Conservation (phyloP, 805 yeast genomes). For the Nakazawaea laoshanensis region DNA sequence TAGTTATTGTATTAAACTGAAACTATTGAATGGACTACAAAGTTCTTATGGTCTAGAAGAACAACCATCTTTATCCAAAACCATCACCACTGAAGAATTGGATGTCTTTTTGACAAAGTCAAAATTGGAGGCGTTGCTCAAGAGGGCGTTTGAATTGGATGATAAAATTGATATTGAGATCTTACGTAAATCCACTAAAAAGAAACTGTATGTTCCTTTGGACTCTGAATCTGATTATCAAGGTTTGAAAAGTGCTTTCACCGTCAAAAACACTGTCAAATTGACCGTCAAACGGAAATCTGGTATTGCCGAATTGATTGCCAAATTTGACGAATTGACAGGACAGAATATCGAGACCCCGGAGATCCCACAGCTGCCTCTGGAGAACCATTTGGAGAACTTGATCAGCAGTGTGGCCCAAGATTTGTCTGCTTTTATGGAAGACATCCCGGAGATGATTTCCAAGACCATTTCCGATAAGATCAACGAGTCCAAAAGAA, state of each 20-base stretch:
- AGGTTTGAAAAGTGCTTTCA: slow-evolving; percentile 34
- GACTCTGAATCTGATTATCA: slow-evolving; percentile 30
- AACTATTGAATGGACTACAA: too few species aligned
- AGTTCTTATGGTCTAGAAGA: too few species aligned
- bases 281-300: slow-evolving; percentile 16
- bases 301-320: slow-evolving; percentile 10
- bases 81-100: slow-evolving; percentile 8
- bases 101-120: slow-evolving; percentile 1
- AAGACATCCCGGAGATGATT: slow-evolving; percentile 3
- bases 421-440: slow-evolving; percentile 6
- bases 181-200: slow-evolving; percentile 38
- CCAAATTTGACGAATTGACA: slow-evolving; percentile 10
- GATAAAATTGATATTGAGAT: neutral
- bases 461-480: slow-evolving; percentile 4
- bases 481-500: slow-evolving; percentile 2
- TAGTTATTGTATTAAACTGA: too few species aligned
- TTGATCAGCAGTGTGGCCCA: slow-evolving; percentile 4
- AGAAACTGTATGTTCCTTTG: slow-evolving; percentile 29
- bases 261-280: slow-evolving; percentile 36
- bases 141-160: slow-evolving; percentile 2
- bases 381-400: slow-evolving; percentile 2
- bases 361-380: neutral
- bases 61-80: slow-evolving; percentile 7
- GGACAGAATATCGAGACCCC: too few species aligned
- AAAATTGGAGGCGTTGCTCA: slow-evolving; percentile 5